These are phyloP conservation scores for Extremus antarcticus DNA, from an alignment of 495 filamentous ascomycete species.

Conservation along the genomic window DNA sequence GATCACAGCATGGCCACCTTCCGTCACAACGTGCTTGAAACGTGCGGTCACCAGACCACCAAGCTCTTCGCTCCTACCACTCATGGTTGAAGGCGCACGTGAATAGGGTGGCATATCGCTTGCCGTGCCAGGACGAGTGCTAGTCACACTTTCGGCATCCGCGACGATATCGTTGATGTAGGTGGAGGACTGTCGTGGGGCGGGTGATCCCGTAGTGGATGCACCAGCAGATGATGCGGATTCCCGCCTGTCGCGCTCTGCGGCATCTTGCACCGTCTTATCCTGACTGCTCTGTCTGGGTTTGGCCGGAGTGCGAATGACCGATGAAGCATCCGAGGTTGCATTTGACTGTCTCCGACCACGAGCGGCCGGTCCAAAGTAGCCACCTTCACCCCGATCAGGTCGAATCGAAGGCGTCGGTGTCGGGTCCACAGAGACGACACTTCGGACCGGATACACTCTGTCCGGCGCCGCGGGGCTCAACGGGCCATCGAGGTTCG, in stretches of 20 bases:
- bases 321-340: background rate
- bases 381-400: conserved; percentile 17
- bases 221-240: background rate
- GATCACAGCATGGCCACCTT: conserved; percentile 75
- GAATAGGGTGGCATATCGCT: conserved; percentile 9
- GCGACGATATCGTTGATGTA: conserved; percentile 21
- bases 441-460: conserved; percentile 76
- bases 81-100: conserved; percentile 12
- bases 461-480: conserved; percentile 46
- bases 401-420: conserved; percentile 28
- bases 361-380: conserved; percentile 21
- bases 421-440: conserved; percentile 59
- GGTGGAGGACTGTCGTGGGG: conserved; percentile 6
- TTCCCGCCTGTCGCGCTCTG: background rate
- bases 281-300: too few species aligned
- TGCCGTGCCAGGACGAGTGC: conserved; percentile 3
- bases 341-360: conserved; percentile 15
- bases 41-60: conserved; percentile 50
- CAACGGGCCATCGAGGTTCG: conserved; percentile 20
- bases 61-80: conserved; percentile 15
- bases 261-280: conserved; percentile 2
- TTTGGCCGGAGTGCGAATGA: too few species aligned
- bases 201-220: background rate
- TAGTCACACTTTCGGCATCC: conserved; percentile 8
- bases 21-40: conserved; percentile 69